Evolutionary conservation across 129 eudicot species (phyloP), one percentile per base, ranked within the genome.

Genomic region (Lonicera japonica): DNA sequence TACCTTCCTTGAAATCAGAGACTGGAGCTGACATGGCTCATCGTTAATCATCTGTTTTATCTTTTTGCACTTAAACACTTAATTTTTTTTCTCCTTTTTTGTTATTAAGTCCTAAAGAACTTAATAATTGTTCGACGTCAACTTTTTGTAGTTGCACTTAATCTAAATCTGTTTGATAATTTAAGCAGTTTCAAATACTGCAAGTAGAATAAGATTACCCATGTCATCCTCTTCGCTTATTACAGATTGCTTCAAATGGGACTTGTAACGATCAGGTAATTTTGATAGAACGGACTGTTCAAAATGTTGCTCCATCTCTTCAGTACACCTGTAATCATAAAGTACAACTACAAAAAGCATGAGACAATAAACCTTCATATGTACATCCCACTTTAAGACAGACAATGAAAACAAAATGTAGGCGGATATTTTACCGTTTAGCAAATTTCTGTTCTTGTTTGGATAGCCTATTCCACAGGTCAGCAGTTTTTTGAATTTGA

Each of bases 191-290:
- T 36, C 21, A n/a, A 52, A 16, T 48, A 23, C 58, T n/a, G 54
- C 39, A n/a, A 50, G 39, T 47, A 66, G 25, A 17, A 50, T 38
- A 46, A 56, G 19, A 68, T 77, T 86, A 91, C 98, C 95, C 91
- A 87, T 87, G 70, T 91, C 98, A 66, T 84, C 95, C 45, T 80
- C 90, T 71, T 84, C 96, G 69, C 98, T 91, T 16, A 79, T 79
- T 58, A 70, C 75, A 66, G 96, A 91, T 80, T 91, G 96, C 79
- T 80, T 82, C 67, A 84, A 61, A 72, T 79, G 84, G 66, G 98
- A 91, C 79, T 87, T 77, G 81, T 87, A 91, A 38, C 83, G 83
- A 43, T 75, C 84, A 18, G 96, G 98, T 72, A 91, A 60, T 60
- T 84, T 84, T 52, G 84, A 77, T 61, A 87, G 80, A 23, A 87